Evolutionary conservation across 2,329 filamentous ascomycete genomes (phyloP), one percentile per base, ranked within the genome.

Genomic region (Neoarthrinium moseri): DNA sequence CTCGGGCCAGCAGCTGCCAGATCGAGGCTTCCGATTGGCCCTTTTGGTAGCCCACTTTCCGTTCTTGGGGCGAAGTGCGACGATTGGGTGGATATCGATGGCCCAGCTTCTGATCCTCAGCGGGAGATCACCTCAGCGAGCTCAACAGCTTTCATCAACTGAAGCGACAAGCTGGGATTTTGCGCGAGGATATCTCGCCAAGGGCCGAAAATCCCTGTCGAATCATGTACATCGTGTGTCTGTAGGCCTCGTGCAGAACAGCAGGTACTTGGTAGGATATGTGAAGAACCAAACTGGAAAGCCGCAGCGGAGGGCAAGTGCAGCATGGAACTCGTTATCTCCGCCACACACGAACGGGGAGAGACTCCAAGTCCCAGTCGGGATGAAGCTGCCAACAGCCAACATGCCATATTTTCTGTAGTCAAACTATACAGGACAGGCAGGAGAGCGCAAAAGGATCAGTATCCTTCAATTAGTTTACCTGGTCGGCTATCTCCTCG

Each of bases 31-130:
- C 32, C 41, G 23, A 43, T 43, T 43, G 39, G 39, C 27, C 39
- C 12, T 27, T 10, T 33, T 27, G 27, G 30, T 21, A 43, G 32
- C 27, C 41, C 29, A 43, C 41, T 43, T 43, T 43, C 41, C 41
- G 20, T 35, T 13, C 21, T 42, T 34, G 41, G 41, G 41, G 17
- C 41, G 26, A 42, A 42, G 39, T 42, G 39, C 26, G 39, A 15
- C 24, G 39, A 30, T 8, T 21, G 39, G 15, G 35, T 37, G 35
- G 35, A 24, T 37, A 11, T 15, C 35, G n/a, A n/a, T n/a, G n/a
- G n/a, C n/a, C n/a, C n/a, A n/a, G n/a, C n/a, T n/a, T n/a, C n/a
- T n/a, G n/a, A n/a, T n/a, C n/a, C n/a, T n/a, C n/a, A n/a, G n/a
- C n/a, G n/a, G n/a, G n/a, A 21, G 32, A 10, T 34, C 32, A 34